Conservation (phyloP, 129 eudicot species). For the Apium graveolens region DNA sequence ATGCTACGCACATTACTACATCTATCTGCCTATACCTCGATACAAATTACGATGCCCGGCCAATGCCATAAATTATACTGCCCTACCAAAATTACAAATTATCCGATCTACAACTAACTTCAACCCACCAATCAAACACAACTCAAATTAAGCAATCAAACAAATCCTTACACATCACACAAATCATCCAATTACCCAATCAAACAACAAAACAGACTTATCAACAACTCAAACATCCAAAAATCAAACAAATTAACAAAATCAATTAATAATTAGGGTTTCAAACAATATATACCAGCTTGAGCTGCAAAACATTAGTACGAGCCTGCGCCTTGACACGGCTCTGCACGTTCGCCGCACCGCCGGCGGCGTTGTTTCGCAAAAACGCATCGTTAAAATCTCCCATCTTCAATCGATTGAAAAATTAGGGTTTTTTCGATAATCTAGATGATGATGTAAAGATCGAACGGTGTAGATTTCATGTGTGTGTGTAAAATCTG, state of each 20-base stretch:
- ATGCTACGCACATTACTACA: background rate
- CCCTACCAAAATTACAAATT: too few species aligned
- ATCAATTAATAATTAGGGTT: background rate
- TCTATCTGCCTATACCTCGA: too few species aligned
- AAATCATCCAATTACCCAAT: background rate
- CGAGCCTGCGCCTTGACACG: constrained; percentile 91
- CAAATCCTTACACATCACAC: background rate
- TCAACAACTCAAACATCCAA: background rate
- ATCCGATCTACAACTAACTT: background rate
- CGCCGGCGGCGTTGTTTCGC: constrained; percentile 54
- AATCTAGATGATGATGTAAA: background rate
- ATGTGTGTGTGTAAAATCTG: background rate
- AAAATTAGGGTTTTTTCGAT: constrained; percentile 15
- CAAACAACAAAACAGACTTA: background rate
- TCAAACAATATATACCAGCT: constrained; percentile 39
- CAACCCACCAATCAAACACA: background rate
- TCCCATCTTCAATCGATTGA: constrained; percentile 44
- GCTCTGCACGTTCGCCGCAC: constrained; percentile 60
- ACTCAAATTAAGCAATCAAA: background rate
- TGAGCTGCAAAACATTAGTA: constrained; percentile 90
- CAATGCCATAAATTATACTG: background rate
- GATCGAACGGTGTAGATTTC: constrained; percentile 2
- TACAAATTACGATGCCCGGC: too few species aligned
- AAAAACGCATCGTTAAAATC: constrained; percentile 73
- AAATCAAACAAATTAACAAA: background rate